Evolutionary conservation across 106 monocot genomes (phyloP).

Genomic region (Allium sativum): DNA sequence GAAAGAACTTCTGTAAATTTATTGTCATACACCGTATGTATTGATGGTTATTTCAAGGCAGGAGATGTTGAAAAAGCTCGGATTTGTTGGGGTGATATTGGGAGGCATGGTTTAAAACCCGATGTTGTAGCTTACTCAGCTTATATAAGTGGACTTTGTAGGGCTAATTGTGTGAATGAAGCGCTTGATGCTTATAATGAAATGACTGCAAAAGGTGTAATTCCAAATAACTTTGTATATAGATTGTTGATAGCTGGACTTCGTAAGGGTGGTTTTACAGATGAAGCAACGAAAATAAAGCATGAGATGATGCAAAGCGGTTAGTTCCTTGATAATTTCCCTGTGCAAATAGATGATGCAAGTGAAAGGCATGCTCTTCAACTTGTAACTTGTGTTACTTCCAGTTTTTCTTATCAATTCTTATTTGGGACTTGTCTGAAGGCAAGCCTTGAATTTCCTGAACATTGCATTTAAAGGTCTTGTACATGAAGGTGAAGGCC

Average conservation of each 20-base stretch:
- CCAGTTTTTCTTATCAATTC: no score
- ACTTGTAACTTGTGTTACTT: no score
- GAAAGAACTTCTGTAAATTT: conserved; percentile 38
- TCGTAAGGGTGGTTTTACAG: conserved; percentile 40
- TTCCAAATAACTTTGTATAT: conserved; percentile 81
- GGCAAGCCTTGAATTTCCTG: no score
- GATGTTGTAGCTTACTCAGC: conserved; percentile 83
- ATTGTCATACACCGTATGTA: conserved; percentile 44
- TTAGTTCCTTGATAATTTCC: conserved; percentile 62
- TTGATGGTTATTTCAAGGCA: conserved; percentile 61
- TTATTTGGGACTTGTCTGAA: no score
- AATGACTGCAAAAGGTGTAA: conserved; percentile 50
- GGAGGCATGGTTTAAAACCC: conserved; percentile 29
- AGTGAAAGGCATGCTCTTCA: no score
- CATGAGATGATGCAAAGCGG: conserved; percentile 47
- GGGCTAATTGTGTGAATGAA: conserved; percentile 31
- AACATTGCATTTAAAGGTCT: no score
- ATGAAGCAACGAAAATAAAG: conserved; percentile 47
- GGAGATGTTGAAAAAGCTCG: conserved; percentile 46
- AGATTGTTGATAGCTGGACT: conserved; percentile 74
- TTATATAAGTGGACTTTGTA: conserved; percentile 74
- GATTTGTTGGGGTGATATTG: conserved; percentile 59
- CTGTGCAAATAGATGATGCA: conserved; percentile 38
- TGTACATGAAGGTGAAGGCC: no score
- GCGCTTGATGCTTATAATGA: conserved; percentile 44